Evolutionary conservation across 1,284 basidiomycete species (phyloP), one percentile per base, ranked within the genome.

Genomic region (Puccinia coronata): DNA sequence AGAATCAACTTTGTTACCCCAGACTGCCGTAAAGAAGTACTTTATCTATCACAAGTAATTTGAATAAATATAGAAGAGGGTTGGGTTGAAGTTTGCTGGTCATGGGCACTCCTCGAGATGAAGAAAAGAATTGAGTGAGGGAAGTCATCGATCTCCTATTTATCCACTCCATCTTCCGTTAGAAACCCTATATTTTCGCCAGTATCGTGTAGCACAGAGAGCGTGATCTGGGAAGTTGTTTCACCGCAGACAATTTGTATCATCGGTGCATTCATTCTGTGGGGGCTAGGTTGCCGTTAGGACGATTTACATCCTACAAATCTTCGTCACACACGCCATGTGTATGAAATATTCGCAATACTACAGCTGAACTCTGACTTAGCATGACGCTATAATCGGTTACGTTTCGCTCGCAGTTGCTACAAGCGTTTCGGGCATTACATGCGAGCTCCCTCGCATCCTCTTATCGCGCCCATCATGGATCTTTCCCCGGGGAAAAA

Each of bases 21-120:
- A 41, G 36, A 23, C 39, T n/a, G 5, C 39, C 36, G 12, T 16
- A 61, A 34, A 41, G 2, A 14, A 41, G 16, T 16, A 34, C 23
- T 23, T 1, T 41, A 5, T 36, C 39, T 65, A n/a, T 65, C 61
- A 25, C 51, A 12, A 55, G 18, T 55, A 65, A 65, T 18, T 65
- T 34, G 5, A 9, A 31, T 39, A 65, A 20, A 23, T 36, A 65
- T 39, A 14, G 61, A 41, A 20, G 11, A 23, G 14, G 5, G 20
- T 41, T 31, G 20, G 23, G 28, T 41, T 41, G 61, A 65, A 9
- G 31, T 23, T 41, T 18, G 20, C 20, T 65, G 20, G 28, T 65
- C 61, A 65, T 65, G 61, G 61, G 20, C 61, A 65, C 61, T 34
- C 61, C 61, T 65, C 34, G 31, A 39, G 20, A 65, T n/a, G 23